Evolutionary conservation across 495 filamentous ascomycete species (phyloP).

Genomic region (Diplogelasinospora grovesii): DNA sequence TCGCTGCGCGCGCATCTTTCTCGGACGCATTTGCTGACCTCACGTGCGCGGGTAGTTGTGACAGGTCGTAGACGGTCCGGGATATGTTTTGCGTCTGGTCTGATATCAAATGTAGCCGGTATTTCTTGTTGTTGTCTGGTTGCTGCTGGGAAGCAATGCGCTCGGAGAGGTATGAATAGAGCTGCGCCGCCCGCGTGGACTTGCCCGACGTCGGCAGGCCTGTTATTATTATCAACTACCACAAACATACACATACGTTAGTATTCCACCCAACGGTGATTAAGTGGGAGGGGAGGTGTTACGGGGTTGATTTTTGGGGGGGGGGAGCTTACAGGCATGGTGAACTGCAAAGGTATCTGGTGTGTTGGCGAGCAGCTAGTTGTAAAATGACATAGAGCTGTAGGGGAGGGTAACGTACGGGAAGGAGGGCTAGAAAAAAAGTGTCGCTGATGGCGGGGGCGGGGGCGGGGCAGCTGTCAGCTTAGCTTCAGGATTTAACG

Average conservation of each 20-base stretch:
- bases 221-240: constrained; percentile 92
- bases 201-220: constrained; percentile 93
- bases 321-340: constrained; percentile 11
- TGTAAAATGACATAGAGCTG: no score
- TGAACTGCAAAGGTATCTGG: no score
- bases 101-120: constrained; percentile 61
- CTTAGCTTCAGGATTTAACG: no score
- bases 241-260: no score
- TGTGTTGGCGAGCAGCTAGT: no score
- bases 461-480: no score
- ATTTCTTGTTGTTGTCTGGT: constrained; percentile 25
- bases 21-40: constrained; percentile 58
- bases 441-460: no score
- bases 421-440: no score
- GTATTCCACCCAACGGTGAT: no score
- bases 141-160: constrained; percentile 38
- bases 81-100: constrained; percentile 58
- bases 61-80: constrained; percentile 56
- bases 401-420: no score
- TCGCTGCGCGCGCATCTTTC: constrained; percentile 84
- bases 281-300: not conserved
- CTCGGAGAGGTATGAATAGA: constrained; percentile 56
- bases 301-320: not conserved
- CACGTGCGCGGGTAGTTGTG: constrained; percentile 38
- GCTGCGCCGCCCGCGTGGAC: constrained; percentile 75